Evolutionary conservation across 345 rosid genomes (phyloP).

Genomic region (Hibiscus tridactylites): DNA sequence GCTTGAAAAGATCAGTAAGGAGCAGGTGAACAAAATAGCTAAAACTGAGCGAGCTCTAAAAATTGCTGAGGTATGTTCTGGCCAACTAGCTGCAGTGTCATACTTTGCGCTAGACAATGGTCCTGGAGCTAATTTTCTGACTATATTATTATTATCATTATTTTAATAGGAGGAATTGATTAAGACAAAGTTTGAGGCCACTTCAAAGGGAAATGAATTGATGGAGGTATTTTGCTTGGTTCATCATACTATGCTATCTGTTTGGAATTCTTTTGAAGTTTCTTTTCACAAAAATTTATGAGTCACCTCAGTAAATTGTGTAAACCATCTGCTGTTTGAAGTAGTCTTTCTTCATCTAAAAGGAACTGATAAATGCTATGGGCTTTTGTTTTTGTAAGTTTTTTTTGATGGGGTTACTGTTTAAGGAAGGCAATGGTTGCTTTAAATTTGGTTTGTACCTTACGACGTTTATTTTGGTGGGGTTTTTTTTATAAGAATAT

Average conservation of each 20-base stretch:
- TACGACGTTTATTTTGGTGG: neutral
- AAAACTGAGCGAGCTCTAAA: conserved; percentile 89
- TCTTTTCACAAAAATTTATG: neutral
- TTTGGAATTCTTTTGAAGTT: neutral
- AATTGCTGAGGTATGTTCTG: conserved; percentile 66
- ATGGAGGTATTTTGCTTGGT: conserved; percentile 47
- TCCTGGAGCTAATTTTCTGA: neutral
- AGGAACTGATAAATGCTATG: neutral
- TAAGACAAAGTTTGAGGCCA: conserved; percentile 73
- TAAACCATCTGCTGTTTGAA: neutral
- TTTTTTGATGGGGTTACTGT: neutral
- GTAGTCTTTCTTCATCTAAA: neutral
- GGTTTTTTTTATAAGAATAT: neutral
- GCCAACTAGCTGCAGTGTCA: neutral
- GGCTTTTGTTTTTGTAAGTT: neutral
- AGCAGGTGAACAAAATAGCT: conserved; percentile 61
- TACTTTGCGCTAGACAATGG: neutral
- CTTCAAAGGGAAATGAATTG: conserved; percentile 54
- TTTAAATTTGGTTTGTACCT: neutral
- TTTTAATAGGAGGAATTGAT: conserved; percentile 67
- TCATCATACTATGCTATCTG: neutral
- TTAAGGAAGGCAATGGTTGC: neutral
- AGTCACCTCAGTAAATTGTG: neutral
- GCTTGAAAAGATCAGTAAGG: conserved; percentile 71
- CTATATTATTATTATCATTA: neutral